Base-by-base conservation (phyloP, 805 yeast species). In the Ogataea pilisensis region DNA sequence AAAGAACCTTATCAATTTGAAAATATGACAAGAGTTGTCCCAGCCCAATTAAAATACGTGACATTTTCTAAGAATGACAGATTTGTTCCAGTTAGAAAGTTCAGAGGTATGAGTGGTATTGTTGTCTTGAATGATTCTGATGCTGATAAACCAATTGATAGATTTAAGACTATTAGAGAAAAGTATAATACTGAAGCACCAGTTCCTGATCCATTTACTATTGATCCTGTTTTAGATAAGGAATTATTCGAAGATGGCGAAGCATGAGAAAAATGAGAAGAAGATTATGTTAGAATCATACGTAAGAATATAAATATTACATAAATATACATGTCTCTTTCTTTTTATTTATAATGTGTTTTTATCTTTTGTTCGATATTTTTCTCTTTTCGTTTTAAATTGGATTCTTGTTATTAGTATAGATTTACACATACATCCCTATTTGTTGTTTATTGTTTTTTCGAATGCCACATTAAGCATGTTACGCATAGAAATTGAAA, bases 1-100 rank as follows among this genome's bases (percentile, higher is more conserved):
- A 74, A 78, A 55, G 75, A 75, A 18, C 83, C 89, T 21, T 88
- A 77, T 64, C 76, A 78, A 58, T 69, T 93, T 42, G 73, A 73
- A 28, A 93, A 93, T 60, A 69, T 91, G 75, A 75, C 93, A 11
- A 79, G 99, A 56, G 95, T 93, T 2, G 69, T 93, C 41, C 98
- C 98, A 13, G 76, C 82, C 34, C 98, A 93, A 66, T 72, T 90
- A 43, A 83, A 82, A 63, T 87, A 80, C 65, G 78, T 93, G 38
- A 73, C 95, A 4, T 89, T 91, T 59, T 64, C 71, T 29, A 82
- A 83, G 56, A 84, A 79, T 41, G 82, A 76, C 35, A 75, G 95
- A 57, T 91, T 83, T 63, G 75, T 71, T 26, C 97, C 98, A 5
- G 82, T 89, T 8, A 82, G 95, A 61, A 83, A 81, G 59, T 80